Evolutionary conservation across 371 early-diverging fungal species (phyloP).

Genomic region (Fennellomyces sp.): DNA sequence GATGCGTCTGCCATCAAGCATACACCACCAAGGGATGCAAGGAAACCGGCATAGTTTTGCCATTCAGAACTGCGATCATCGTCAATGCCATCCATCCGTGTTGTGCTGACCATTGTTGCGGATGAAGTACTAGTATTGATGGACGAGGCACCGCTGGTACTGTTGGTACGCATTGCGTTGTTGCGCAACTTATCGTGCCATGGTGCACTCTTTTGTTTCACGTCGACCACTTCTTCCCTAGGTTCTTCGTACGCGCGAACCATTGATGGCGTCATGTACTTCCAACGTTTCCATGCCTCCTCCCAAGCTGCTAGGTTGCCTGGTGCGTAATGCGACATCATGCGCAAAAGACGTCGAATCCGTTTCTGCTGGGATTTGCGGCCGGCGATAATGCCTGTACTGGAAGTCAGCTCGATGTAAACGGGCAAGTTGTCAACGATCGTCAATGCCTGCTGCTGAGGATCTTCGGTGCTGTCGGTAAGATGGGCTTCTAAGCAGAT

Average conservation of each 20-base stretch:
- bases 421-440: slow-evolving; percentile 73
- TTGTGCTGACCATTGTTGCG: slow-evolving; percentile 3
- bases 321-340: slow-evolving; percentile 70
- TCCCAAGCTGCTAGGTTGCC: slow-evolving; percentile 89
- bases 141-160: slow-evolving; percentile 10
- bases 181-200: slow-evolving; percentile 51
- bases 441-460: slow-evolving; percentile 57
- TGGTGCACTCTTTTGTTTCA: slow-evolving; percentile 24
- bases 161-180: slow-evolving; percentile 26
- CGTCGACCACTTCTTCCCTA: slow-evolving; percentile 32
- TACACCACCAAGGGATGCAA: slow-evolving; percentile 70
- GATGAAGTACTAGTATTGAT: slow-evolving; percentile 3
- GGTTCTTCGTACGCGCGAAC: slow-evolving; percentile 49
- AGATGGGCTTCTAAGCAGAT: slow-evolving; percentile 65
- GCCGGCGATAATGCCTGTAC: slow-evolving; percentile 66
- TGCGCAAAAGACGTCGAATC: slow-evolving; percentile 70
- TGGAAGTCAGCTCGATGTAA: slow-evolving; percentile 70
- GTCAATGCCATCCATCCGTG: slow-evolving; percentile 28
- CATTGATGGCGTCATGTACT: slow-evolving; percentile 59
- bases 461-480: slow-evolving; percentile 61
- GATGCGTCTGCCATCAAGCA: slow-evolving; percentile 55
- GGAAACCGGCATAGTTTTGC: slow-evolving; percentile 75
- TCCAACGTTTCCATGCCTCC: slow-evolving; percentile 85
- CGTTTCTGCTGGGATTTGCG: slow-evolving; percentile 81
- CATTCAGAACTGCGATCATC: slow-evolving; percentile 59